Base-by-base conservation (phyloP, 805 yeast species). In the Candida easanensis region DNA sequence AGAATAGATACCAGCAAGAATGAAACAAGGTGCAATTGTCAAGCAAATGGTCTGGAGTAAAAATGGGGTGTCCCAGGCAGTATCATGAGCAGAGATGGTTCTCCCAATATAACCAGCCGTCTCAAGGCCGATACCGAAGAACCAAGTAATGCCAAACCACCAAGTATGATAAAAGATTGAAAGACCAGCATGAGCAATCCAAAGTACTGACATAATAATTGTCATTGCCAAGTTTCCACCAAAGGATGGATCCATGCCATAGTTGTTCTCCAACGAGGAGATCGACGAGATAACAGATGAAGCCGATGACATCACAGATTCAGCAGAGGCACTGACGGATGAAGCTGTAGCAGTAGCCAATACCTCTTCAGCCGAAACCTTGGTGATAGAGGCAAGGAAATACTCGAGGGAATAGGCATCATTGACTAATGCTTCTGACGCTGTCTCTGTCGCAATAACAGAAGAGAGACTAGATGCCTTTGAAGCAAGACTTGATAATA, bases 1-100 rank as follows among this genome's bases (percentile, higher is more conserved):
- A 51, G 74, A 83, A 64, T 88, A 89, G 3, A 88, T 70, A 1
- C 91, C 96, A 4, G 85, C 96, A 86, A 86, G 84, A 35, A 85
- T 68, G 60, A 88, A 84, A 17, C 87, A 88, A 0, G 96, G 96
- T 0, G 88, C 91, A 37, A 88, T 63, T 0, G 91, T 86, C 43
- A 88, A 65, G 54, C 82, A 71, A 42, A 81, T 74, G 49, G 83
- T 74, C 61, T 88, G 95, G 53, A 81, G 63, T 33, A 84, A 56
- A 56, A 71, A 88, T 4, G 16, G n/a, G 22, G 23, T 17, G n/a
- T 13, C 4, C 26, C 63, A 54, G 14, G 49, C 28, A 2, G 60
- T 57, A 49, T 74, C 57, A 34, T 57, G 51, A 18, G 73, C 69
- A 2, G 82, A 70, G 42, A 74, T 51, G 2, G 73, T 57, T 39